Evolutionary conservation across 78 protist species (phyloP).

Genomic region (Dictyostelium brefeldianum): DNA sequence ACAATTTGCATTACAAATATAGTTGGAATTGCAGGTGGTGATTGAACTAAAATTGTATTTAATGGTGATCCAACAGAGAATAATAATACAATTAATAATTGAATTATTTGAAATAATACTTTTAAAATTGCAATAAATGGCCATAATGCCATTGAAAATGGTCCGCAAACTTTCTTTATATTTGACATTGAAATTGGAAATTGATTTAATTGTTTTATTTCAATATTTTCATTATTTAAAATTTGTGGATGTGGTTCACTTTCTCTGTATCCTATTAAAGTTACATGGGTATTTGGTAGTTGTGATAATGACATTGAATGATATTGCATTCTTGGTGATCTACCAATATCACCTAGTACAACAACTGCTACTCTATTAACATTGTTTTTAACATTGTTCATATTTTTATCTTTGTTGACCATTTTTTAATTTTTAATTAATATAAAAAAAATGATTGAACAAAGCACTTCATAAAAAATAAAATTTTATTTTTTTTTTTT

Average conservation of each 20-base stretch:
- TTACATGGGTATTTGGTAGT: conserved; percentile 5
- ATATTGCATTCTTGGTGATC: conserved; percentile 97
- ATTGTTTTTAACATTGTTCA: too few relatives aligned
- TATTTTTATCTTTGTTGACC: too few relatives aligned
- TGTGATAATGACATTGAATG: conserved; percentile 91
- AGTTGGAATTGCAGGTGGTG: conserved; percentile 98
- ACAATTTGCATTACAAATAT: conserved; percentile 78
- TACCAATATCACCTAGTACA: conserved; percentile 98
- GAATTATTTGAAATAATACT: conserved; percentile 57
- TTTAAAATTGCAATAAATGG: conserved; percentile 8
- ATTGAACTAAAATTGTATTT: conserved; percentile 82
- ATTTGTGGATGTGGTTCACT: conserved; percentile 45
- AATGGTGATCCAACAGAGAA: conserved; percentile 16
- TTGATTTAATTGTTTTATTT: not conserved
- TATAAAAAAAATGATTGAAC: not conserved
- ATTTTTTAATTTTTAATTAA: not conserved
- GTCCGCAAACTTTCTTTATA: not conserved
- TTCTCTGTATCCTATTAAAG: conserved; percentile 58
- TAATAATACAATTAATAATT: conserved; percentile 36
- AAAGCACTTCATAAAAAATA: not conserved
- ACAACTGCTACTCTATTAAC: conserved; percentile 87
- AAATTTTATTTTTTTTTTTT: not conserved
- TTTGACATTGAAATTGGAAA: conserved; percentile 41
- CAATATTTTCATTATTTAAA: not conserved
- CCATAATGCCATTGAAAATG: conserved; percentile 14